Conservation (phyloP, 1,139 yeast genomes). For the Taphrina populina region DNA sequence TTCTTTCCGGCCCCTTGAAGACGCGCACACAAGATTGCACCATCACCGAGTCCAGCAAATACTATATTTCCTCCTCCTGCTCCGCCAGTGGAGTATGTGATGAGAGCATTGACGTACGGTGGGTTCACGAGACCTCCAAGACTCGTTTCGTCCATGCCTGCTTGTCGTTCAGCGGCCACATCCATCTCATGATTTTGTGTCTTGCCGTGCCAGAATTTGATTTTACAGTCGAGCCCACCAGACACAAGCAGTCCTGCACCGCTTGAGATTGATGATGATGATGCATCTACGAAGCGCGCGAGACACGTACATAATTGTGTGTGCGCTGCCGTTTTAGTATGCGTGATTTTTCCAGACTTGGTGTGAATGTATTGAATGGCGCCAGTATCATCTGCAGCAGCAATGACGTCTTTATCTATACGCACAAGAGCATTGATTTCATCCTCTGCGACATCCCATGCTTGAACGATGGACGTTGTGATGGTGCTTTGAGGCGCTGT, state of each 20-base stretch:
- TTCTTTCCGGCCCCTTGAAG: not conserved
- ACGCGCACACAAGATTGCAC: not conserved
- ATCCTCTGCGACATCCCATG: not conserved
- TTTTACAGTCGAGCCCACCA: constrained; percentile 1
- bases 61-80: not conserved
- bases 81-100: not conserved
- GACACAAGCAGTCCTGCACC: too few relatives aligned
- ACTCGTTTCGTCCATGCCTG: not conserved
- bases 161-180: not conserved
- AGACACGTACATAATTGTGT: not conserved
- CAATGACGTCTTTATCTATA: not conserved
- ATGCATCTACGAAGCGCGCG: not conserved
- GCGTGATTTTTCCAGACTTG: too few relatives aligned
- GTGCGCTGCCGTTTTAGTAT: not conserved
- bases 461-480: not conserved
- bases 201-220: not conserved
- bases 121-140: constrained; percentile 13
- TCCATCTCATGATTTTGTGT: not conserved
- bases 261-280: too few relatives aligned
- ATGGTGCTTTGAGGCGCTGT: too few relatives aligned
- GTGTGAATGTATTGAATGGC: not conserved
- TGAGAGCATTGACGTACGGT: constrained; percentile 15
- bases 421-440: not conserved
- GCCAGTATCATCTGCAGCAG: not conserved
- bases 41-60: constrained; percentile 13